Evolutionary conservation across 169 alveolate genomes (phyloP), one percentile per base, ranked within the genome.

Genomic region (Babesia gibsoni): DNA sequence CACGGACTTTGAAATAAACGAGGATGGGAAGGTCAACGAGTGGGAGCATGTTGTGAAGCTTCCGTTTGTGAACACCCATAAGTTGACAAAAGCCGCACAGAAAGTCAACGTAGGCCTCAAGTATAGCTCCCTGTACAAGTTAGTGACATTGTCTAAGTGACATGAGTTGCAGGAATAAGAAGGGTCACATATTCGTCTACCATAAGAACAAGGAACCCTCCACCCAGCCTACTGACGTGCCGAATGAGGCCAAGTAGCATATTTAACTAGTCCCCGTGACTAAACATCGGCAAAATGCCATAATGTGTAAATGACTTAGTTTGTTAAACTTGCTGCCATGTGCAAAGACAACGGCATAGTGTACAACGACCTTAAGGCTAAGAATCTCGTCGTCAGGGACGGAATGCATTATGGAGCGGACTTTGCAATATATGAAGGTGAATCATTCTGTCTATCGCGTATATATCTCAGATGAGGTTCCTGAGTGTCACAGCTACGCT

Each of bases 1-100:
- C 9, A 64, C 73, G 32, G 87, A 78, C n/a, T 66, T 78, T 39
- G 87, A 78, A 22, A 67, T 78, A 18, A 37, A 61, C 39, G 69
- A 78, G 33, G 87, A 78, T 22, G 87, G 87, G 22, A 67, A 46
- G 72, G 41, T 25, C 18, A 54, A 78, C 52, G 87, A 78, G 73
- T 78, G 87, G 87, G 87, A 78, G 49, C 75, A 78, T 42, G 82
- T 68, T 37, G 87, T 78, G 41, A 78, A 78, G 56, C 46, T 78
- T 43, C 87, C 87, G 9, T 78, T 78, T 32, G 67, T 78, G 18
- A 58, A 78, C 74, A 66, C 87, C 37, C 68, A 58, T 7, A 52
- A 78, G 32, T 70, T 78, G 35, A 37, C 39, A 14, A 29, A 61
- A 36, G 82, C 67, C 8, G 87, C 84, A n/a, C 58, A 69, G 48